Evolutionary conservation across 2,329 filamentous ascomycete genomes (phyloP), one percentile per base, ranked within the genome.

Genomic region (Plenodomus tracheiphilus): DNA sequence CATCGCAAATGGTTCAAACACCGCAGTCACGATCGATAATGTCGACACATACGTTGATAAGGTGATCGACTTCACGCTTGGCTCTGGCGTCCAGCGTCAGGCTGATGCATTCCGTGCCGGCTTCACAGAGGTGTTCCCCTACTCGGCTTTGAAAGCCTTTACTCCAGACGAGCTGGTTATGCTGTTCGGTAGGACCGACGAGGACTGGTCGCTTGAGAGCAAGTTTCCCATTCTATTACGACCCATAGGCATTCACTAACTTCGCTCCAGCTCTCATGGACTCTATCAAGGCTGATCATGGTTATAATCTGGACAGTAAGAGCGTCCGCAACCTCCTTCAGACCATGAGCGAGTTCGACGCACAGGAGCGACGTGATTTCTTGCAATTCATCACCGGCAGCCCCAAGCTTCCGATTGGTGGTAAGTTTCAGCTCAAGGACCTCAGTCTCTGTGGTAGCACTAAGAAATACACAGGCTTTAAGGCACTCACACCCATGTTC

Each of bases 121-220:
- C 0, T 99, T 99, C 71, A 95, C 92, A 0, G 88, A 95, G 59
- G 95, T 99, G 0, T 99, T 99, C 78, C 91, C 93, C 0, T 99
- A 96, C 74, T 88, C 90, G 3, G 91, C 95, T 7, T 76, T 99
- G 40, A 90, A 87, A 58, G 91, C 94, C 0, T 99, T 99, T 68
- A 99, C 94, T 0, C 92, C 95, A 0, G 91, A 91, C 62, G 95
- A 99, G 72, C 80, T 99, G 22, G 93, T 97, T 35, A 93, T 92
- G 78, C 81, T 99, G 20, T 99, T 97, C 75, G 94, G 94, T 16
- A 85, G 88, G 49, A 86, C 91, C 4, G 89, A 97, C 7, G 94
- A 99, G 69, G 94, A 99, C 71, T 99, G 94, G 94, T 91, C 90
- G 18, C 86, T 99, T 58, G 93, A 97, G 71, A 99, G 90, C 94